These are phyloP conservation scores for Vinca minor DNA, from an alignment of 257 asterid species.

Conservation along the genomic window DNA sequence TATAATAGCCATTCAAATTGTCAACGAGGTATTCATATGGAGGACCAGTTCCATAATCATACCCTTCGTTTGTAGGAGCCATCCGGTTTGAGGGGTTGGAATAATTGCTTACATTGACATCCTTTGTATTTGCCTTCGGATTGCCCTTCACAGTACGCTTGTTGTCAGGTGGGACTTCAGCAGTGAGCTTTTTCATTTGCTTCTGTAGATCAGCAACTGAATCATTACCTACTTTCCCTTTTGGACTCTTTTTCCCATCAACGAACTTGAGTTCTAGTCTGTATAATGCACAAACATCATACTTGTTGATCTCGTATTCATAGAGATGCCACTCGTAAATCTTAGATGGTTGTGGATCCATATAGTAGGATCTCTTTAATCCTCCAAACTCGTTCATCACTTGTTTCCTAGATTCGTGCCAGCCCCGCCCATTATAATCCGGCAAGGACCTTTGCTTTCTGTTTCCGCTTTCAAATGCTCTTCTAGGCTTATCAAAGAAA, in stretches of 20 bases:
- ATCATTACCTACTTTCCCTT: constrained; percentile 61
- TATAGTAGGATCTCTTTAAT: constrained; percentile 88
- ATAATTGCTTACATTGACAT: constrained; percentile 9
- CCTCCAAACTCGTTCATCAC: constrained; percentile 80
- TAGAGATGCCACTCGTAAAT: constrained; percentile 85
- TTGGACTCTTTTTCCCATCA: constrained; percentile 68
- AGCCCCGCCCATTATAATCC: constrained; percentile 90
- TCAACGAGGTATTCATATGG: constrained; percentile 52
- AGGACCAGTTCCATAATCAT: constrained; percentile 32
- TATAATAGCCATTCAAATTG: constrained; percentile 42
- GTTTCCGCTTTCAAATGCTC: constrained; percentile 96
- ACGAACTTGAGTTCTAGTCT: constrained; percentile 65
- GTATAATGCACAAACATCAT: constrained; percentile 64
- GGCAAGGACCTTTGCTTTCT: constrained; percentile 95
- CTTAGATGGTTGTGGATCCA: constrained; percentile 97
- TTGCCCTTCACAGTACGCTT: constrained; percentile 24
- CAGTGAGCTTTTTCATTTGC: constrained; percentile 75
- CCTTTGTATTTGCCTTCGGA: constrained; percentile 23
- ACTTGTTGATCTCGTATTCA: constrained; percentile 67
- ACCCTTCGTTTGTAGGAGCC: constrained; percentile 28
- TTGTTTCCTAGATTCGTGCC: constrained; percentile 98
- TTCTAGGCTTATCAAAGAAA: constrained; percentile 91
- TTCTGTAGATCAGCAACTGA: constrained; percentile 84
- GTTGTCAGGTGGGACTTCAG: constrained; percentile 60
- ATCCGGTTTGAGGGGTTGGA: constrained; percentile 14